A percentile compares a stretch with the other conserved stretches of the same genome.
Evolutionary conservation across 208 protist genomes (phyloP).

Genomic region (Wallacemonas sp.): DNA sequence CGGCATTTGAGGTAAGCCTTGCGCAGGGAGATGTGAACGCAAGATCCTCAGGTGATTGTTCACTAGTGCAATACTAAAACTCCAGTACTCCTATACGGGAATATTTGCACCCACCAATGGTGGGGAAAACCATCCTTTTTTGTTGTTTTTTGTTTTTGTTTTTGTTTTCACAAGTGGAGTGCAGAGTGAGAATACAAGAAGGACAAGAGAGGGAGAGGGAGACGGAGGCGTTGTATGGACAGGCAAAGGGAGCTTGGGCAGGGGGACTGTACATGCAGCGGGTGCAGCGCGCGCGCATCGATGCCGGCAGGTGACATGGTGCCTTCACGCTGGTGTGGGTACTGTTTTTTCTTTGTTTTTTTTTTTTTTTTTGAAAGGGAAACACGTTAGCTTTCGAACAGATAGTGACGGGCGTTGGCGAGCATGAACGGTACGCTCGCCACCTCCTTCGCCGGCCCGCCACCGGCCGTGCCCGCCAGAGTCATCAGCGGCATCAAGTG

Average conservation of each 20-base stretch:
- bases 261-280: no score
- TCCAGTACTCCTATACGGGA: conserved; percentile 63
- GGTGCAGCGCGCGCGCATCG: no score
- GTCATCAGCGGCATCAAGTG: conserved; percentile 89
- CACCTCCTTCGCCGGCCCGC: conserved; percentile 32
- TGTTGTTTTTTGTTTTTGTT: conserved; percentile 4
- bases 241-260: no score
- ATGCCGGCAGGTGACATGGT: no score
- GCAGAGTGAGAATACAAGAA: background rate
- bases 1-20: conserved; percentile 50
- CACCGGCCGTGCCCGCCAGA: conserved; percentile 42
- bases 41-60: conserved; percentile 92
- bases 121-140: conserved; percentile 19
- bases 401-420: background rate
- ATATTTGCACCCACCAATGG: conserved; percentile 55
- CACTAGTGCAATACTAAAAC: conserved; percentile 61
- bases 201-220: background rate
- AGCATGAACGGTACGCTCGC: background rate
- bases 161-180: background rate
- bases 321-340: no score
- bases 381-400: conserved; percentile 10
- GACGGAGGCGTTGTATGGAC: no score
- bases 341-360: no score
- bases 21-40: conserved; percentile 90
- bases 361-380: no score